Percentiles rank a stretch among this genome's conserved stretches.
Evolutionary conservation across 2,329 filamentous ascomycete species (phyloP).

Genomic region (Harringtonia aguacate): DNA sequence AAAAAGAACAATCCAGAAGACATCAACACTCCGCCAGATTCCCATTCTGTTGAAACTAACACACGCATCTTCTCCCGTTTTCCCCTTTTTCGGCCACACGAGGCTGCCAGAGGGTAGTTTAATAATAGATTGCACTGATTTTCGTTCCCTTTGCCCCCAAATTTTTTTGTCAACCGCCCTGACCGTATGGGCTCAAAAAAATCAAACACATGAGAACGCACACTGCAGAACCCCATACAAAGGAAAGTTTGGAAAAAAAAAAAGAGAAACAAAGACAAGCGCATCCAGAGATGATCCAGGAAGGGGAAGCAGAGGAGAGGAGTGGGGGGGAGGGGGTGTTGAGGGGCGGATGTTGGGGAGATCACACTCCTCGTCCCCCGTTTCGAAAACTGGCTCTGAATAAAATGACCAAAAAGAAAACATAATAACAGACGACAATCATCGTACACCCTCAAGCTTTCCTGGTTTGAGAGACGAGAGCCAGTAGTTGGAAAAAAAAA

Average conservation of each 20-base stretch:
- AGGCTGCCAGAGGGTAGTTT: too few species aligned
- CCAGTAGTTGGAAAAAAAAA: not conserved
- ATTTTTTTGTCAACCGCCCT: not conserved
- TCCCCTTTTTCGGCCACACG: too few species aligned
- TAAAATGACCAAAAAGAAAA: slow-evolving; percentile 4
- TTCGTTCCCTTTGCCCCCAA: not conserved
- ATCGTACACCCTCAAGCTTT: slow-evolving; percentile 3
- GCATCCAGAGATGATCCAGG: not conserved
- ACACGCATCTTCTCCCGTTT: too few species aligned
- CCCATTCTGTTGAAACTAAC: too few species aligned
- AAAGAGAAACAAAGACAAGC: not conserved
- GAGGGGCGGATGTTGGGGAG: too few species aligned
- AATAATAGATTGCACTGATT: too few species aligned
- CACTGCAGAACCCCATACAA: not conserved
- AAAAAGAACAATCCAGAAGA: too few species aligned
- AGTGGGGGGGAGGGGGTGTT: too few species aligned
- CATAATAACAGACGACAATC: not conserved
- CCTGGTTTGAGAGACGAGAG: not conserved
- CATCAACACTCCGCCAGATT: too few species aligned
- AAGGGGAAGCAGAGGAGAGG: too few species aligned
- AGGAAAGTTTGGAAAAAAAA: not conserved
- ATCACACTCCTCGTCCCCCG: slow-evolving; percentile 1
- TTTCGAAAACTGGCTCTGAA: not conserved
- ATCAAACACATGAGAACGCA: not conserved
- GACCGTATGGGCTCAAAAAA: not conserved